These are phyloP conservation scores for Boletus edulis DNA, from an alignment of 768 basidiomycete species.

Conservation along the genomic window DNA sequence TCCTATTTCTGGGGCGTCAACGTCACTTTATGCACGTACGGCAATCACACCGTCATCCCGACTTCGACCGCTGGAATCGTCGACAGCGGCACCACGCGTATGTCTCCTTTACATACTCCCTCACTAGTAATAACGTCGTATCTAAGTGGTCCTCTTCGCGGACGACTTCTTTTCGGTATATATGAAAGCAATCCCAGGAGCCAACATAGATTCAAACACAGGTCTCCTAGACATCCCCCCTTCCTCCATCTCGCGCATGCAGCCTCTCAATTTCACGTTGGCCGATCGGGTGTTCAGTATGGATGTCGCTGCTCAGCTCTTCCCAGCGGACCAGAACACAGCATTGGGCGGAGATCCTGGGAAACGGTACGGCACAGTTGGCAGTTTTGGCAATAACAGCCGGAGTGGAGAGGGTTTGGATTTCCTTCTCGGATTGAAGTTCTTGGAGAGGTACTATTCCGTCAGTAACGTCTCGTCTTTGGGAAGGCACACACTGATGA, in stretches of 20 bases:
- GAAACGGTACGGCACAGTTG: background rate
- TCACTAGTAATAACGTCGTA: background rate
- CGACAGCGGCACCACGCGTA: conserved; percentile 25
- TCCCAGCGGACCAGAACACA: background rate
- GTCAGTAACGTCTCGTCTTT: background rate
- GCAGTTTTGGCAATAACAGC: fast-evolving
- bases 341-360: background rate
- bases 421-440: background rate
- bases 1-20: conserved; percentile 28
- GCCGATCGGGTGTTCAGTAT: background rate
- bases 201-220: background rate
- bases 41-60: conserved; percentile 10
- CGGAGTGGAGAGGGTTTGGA: background rate
- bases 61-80: conserved; percentile 27
- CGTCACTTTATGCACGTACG: conserved; percentile 17
- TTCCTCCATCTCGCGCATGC: background rate
- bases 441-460: background rate
- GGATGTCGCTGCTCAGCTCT: background rate
- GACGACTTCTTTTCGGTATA: conserved; percentile 18
- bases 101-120: background rate
- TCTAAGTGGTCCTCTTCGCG: conserved; percentile 19
- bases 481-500: background rate
- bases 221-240: conserved; percentile 15
- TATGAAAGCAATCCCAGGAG: conserved; percentile 14
- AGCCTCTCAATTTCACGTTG: background rate